Conservation (phyloP, 768 basidiomycete genomes). For the Lactarius sanguifluus region DNA sequence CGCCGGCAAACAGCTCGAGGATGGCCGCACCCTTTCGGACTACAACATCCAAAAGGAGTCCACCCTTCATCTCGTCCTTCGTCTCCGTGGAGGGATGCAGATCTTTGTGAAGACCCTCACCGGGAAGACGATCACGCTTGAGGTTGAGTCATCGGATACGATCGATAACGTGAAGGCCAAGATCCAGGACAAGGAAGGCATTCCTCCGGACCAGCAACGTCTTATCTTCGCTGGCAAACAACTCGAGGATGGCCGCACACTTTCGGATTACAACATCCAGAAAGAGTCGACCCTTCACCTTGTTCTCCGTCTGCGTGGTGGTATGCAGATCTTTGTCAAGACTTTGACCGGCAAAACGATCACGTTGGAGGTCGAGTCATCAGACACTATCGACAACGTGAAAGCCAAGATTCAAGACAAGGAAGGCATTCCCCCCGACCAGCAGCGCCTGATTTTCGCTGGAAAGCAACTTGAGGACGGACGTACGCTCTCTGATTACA, state of each 20-base stretch:
- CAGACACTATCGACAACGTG: slow-evolving; percentile 28
- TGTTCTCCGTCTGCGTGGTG: slow-evolving; percentile 28
- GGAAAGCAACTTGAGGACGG: slow-evolving; percentile 29
- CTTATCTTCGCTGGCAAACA: slow-evolving; percentile 28
- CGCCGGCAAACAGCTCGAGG: slow-evolving; percentile 37
- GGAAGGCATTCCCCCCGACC: slow-evolving; percentile 28
- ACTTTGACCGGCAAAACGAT: slow-evolving; percentile 28
- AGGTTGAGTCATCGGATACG: slow-evolving; percentile 29
- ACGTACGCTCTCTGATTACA: slow-evolving; percentile 28
- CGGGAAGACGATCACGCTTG: slow-evolving; percentile 28
- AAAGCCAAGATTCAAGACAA: slow-evolving; percentile 30
- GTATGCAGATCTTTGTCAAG: slow-evolving; percentile 29
- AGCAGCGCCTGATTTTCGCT: slow-evolving; percentile 29
- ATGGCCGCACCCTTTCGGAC: slow-evolving; percentile 36
- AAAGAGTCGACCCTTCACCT: slow-evolving; percentile 29
- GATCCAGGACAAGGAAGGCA: slow-evolving; percentile 30
- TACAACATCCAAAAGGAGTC: slow-evolving; percentile 38
- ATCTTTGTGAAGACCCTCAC: slow-evolving; percentile 29
- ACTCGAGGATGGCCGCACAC: slow-evolving; percentile 27
- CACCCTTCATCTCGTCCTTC: slow-evolving; percentile 33
- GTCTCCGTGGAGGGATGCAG: slow-evolving; percentile 29
- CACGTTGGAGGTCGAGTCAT: slow-evolving; percentile 29
- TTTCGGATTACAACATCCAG: slow-evolving; percentile 29
- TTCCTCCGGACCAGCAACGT: slow-evolving; percentile 28
- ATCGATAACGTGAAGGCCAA: slow-evolving; percentile 29